phyloP scores from a whole-genome alignment of 306 rosid species.

The Clitoria ternatea region DNA sequence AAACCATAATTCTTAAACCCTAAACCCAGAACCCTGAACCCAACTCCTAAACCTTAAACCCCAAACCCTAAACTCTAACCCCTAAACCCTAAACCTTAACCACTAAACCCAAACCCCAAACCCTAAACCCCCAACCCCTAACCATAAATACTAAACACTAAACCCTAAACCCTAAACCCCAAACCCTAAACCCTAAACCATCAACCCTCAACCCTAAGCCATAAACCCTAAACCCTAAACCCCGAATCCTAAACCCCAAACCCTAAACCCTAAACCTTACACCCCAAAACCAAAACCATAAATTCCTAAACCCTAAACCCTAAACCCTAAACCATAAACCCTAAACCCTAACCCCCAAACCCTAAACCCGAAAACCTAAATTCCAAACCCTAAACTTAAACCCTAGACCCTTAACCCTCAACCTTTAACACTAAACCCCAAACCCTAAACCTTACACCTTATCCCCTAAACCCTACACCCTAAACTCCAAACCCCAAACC shows the following conservation, averaged over 20 bases:
- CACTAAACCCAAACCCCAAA: no score
- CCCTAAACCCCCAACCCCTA: background rate
- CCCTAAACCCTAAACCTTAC: conserved; percentile 4
- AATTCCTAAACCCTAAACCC: no score
- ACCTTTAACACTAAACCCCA: no score
- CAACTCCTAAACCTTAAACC: background rate
- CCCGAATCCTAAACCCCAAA: conserved; percentile 10
- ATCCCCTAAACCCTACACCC: no score
- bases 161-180: conserved; percentile 6
- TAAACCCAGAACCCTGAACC: conserved; percentile 17
- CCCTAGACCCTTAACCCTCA: no score
- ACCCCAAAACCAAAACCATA: conserved; percentile 10
- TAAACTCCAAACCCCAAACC: no score
- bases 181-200: conserved; percentile 16
- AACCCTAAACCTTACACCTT: no score
- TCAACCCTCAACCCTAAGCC: conserved; percentile 1
- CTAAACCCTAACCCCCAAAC: no score
- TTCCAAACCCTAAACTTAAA: no score
- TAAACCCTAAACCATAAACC: conserved; percentile 10
- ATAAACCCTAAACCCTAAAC: conserved; percentile 9
- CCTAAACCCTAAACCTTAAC: no score
- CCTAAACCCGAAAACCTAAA: no score
- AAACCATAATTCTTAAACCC: no score
- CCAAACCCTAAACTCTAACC: background rate
- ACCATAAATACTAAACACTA: conserved; percentile 10